These are phyloP conservation scores for Auricularia cornea DNA, from an alignment of 768 basidiomycete genomes.

Conservation along the genomic window DNA sequence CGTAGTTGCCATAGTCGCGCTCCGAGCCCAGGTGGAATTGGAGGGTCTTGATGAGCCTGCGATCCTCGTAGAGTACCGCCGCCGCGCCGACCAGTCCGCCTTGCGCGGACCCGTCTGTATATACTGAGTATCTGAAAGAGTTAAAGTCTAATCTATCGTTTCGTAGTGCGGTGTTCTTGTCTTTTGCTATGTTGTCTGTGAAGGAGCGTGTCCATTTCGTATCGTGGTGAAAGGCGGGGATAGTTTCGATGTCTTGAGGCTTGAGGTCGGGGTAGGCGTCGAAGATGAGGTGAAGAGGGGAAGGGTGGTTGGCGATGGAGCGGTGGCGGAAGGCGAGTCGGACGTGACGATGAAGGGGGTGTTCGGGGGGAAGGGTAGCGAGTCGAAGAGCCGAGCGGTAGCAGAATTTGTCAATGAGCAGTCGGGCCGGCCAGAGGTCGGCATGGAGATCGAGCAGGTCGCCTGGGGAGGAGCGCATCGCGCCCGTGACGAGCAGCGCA, in stretches of 20 bases:
- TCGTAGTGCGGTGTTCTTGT: neutral
- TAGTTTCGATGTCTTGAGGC: slow-evolving; percentile 12
- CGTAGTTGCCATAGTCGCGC: too few species aligned
- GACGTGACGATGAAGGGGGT: neutral
- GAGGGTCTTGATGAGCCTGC: neutral
- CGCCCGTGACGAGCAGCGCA: too few species aligned
- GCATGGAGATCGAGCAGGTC: slow-evolving; percentile 17
- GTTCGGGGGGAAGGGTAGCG: neutral
- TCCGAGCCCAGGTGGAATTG: neutral
- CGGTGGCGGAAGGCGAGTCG: neutral
- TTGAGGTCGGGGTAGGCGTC: slow-evolving; percentile 3
- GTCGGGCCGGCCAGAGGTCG: slow-evolving; percentile 12
- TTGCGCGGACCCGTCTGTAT: slow-evolving; percentile 1
- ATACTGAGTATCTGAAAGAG: too few species aligned
- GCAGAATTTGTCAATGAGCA: too few species aligned
- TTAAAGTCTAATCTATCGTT: neutral
- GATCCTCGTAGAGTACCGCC: slow-evolving; percentile 3
- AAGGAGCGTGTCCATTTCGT: slow-evolving; percentile 2
- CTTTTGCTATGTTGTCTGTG: neutral
- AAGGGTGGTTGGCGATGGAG: slow-evolving; percentile 2
- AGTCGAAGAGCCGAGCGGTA: slow-evolving; percentile 4
- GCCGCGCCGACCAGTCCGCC: slow-evolving; percentile 9
- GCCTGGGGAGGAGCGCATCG: slow-evolving; percentile 14
- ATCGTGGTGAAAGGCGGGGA: neutral
- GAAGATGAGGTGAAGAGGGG: slow-evolving; percentile 18